These are phyloP conservation scores for Backusella tuberculispora DNA, from an alignment of 192 early-diverging fungal genomes.

Conservation along the genomic window DNA sequence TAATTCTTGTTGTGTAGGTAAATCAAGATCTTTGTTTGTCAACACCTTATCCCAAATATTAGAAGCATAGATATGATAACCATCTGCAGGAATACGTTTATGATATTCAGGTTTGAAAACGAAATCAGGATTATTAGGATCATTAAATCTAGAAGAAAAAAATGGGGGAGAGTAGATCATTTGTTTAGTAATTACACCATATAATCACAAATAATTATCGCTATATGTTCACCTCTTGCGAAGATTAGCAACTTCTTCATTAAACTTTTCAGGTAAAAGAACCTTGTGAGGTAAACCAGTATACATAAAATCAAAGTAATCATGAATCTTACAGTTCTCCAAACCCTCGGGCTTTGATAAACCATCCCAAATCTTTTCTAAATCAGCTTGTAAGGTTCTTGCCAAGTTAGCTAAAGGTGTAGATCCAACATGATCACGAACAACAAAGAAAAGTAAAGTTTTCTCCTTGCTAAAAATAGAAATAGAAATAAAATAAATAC, in stretches of 20 bases:
- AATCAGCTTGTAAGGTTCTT: slow-evolving; percentile 77
- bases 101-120: slow-evolving; percentile 87
- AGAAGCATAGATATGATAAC: slow-evolving; percentile 90
- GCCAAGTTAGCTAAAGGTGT: slow-evolving; percentile 85
- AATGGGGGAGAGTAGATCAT: too few species aligned
- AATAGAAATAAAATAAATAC: not conserved
- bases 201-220: too few species aligned
- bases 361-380: slow-evolving; percentile 91
- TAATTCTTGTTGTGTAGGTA: slow-evolving; percentile 97
- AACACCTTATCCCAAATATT: slow-evolving; percentile 96
- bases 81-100: slow-evolving; percentile 94
- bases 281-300: slow-evolving; percentile 91
- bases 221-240: slow-evolving; percentile 56
- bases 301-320: slow-evolving; percentile 94
- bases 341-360: slow-evolving; percentile 87
- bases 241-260: slow-evolving; percentile 65
- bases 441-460: slow-evolving; percentile 94
- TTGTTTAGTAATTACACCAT: too few species aligned
- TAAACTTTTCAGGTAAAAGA: slow-evolving; percentile 84
- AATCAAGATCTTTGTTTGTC: slow-evolving; percentile 93
- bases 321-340: slow-evolving; percentile 71
- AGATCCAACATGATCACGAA: slow-evolving; percentile 91
- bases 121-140: slow-evolving; percentile 69
- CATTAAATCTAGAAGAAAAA: slow-evolving; percentile 63
- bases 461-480: slow-evolving; percentile 68